Conservation (phyloP, 2,329 filamentous ascomycete species). For the Pseudogymnoascus sp. region DNA sequence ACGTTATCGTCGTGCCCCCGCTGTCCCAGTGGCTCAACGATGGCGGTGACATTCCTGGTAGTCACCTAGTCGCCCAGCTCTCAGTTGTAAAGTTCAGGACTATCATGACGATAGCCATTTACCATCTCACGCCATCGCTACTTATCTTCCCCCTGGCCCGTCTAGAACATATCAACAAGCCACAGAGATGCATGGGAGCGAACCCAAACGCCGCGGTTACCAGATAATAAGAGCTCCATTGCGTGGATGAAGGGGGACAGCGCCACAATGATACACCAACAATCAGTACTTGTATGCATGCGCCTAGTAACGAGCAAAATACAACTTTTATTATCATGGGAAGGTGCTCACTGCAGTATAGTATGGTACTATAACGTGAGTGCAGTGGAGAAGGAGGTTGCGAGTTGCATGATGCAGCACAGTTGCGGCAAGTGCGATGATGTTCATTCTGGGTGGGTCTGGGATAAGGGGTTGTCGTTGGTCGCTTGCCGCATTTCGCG, state of each 20-base stretch:
- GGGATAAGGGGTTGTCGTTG: background rate
- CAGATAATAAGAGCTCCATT: background rate
- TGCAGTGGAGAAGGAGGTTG: background rate
- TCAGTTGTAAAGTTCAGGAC: background rate
- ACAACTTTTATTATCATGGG: background rate
- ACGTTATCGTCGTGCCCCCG: background rate
- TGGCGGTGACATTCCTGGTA: background rate
- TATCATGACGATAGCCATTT: conserved; percentile 2
- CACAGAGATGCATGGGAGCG: background rate
- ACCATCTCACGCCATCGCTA: conserved; percentile 1
- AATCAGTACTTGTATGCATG: background rate
- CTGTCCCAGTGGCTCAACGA: background rate
- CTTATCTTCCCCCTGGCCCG: background rate
- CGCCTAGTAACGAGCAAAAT: background rate
- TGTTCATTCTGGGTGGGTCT: conserved; percentile 3
- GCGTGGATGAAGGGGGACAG: background rate
- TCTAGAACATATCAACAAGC: background rate
- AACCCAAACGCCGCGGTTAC: background rate
- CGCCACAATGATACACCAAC: background rate
- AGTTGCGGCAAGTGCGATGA: background rate
- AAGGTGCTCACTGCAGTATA: background rate
- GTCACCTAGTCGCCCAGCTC: background rate
- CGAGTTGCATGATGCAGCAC: background rate
- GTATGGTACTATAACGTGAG: background rate
- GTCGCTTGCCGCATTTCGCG: background rate